Percentiles rank a stretch among this genome's conserved stretches.
These are phyloP conservation scores for Penicillium sp. DNA, from an alignment of 2,329 filamentous ascomycete genomes.

Conservation along the genomic window DNA sequence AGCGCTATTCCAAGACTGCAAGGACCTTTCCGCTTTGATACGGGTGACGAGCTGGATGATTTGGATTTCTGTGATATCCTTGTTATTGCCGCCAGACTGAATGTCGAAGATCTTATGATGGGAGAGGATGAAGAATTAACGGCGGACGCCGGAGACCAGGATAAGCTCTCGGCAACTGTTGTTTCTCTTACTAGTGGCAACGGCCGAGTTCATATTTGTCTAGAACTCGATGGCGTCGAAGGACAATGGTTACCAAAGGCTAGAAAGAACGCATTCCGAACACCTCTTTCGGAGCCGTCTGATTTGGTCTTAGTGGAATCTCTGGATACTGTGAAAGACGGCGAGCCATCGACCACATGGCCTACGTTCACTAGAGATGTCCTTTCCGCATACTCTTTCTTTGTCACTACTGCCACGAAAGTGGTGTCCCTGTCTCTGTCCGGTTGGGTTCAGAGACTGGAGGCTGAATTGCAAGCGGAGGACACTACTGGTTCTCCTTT, in stretches of 20 bases:
- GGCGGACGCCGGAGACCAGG: constrained; percentile 44
- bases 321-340: constrained; percentile 39
- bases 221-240: constrained; percentile 60
- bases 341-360: constrained; percentile 35
- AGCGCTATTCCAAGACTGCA: constrained; percentile 59
- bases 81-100: constrained; percentile 52
- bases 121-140: constrained; percentile 49
- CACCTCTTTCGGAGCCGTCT: constrained; percentile 41
- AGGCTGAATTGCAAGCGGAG: constrained; percentile 53
- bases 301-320: constrained; percentile 47
- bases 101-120: constrained; percentile 51
- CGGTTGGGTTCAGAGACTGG: constrained; percentile 55
- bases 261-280: constrained; percentile 40
- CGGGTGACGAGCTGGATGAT: constrained; percentile 50
- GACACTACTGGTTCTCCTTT: constrained; percentile 53
- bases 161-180: constrained; percentile 54
- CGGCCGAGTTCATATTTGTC: constrained; percentile 55
- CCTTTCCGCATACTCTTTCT: constrained; percentile 56
- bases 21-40: constrained; percentile 56
- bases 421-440: constrained; percentile 55
- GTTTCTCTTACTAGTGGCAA: constrained; percentile 56
- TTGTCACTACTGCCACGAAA: constrained; percentile 53
- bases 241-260: constrained; percentile 59
- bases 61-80: constrained; percentile 60
- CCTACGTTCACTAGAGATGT: constrained; percentile 57